Evolutionary conservation across 2,329 filamentous ascomycete species (phyloP), one percentile per base, ranked within the genome.

Genomic region (Fusarium keratoplasticum): DNA sequence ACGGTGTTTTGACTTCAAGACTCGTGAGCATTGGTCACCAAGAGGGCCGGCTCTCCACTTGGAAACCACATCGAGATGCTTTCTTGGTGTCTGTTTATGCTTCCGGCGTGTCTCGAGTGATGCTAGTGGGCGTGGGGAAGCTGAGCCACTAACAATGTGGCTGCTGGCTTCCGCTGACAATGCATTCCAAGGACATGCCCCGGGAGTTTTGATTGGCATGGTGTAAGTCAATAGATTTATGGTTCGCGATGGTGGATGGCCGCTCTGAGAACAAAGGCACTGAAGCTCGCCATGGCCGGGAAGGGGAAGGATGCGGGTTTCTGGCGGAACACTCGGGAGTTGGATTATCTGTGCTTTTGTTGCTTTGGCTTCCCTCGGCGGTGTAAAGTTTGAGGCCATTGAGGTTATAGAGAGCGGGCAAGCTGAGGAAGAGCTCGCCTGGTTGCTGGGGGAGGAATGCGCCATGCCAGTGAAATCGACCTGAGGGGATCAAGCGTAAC

Each of bases 361-460:
- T 20, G 40, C n/a, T 20, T 40, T 70, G 59, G 40, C 36, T 38
- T 29, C 60, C 13, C 54, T 54, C 55, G 66, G 60, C 62, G 69
- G 72, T 66, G 72, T 55, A 64, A 60, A 64, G 72, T 38, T 61
- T 67, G 55, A 61, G 64, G 69, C 72, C 72, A 74, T 72, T 42
- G 35, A 29, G 40, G 62, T 44, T 58, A 20, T 20, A 38, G n/a
- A 52, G 57, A 31, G 27, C 27, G 47, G 47, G 27, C 18, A 31
- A 31, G 27, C 27, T 54, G 47, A 54, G 11, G 47, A 54, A 14
- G 27, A 40, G 13, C 71, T 40, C 57, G 50, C n/a, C 63, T 62
- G 55, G 61, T 63, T 70, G 36, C 27, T 50, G 5, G 22, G 44
- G 6, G 38, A 75, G 72, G 72, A 74, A 74, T 75, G 72, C 20